These are phyloP conservation scores for Aphanomyces invadans DNA, from an alignment of 352 stramenopile species.

Conservation along the genomic window DNA sequence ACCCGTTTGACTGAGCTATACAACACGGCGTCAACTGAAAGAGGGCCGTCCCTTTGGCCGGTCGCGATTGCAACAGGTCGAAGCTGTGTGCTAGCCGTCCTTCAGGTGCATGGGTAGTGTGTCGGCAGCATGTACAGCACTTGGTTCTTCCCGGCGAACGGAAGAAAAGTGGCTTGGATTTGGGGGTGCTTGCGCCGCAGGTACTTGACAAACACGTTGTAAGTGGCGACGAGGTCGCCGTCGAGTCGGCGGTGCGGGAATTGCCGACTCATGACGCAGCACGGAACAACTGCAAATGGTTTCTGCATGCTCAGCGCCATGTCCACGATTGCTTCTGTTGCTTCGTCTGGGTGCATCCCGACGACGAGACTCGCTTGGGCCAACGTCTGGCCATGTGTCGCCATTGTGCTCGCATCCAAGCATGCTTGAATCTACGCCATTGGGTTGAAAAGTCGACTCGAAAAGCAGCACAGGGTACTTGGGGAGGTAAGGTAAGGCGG, in stretches of 20 bases:
- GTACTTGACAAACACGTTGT: slow-evolving; percentile 73
- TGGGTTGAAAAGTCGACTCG: not conserved
- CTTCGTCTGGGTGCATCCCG: slow-evolving; percentile 93
- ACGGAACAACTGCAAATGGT: slow-evolving; percentile 94
- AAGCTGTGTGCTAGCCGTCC: too few species aligned
- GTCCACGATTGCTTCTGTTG: slow-evolving; percentile 93
- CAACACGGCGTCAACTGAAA: not conserved
- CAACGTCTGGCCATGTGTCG: slow-evolving; percentile 46
- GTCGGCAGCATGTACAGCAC: slow-evolving; percentile 43
- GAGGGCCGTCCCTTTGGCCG: too few species aligned
- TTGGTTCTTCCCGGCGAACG: slow-evolving; percentile 79
- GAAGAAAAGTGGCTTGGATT: slow-evolving; percentile 56
- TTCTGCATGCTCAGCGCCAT: slow-evolving; percentile 84
- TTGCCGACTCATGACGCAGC: slow-evolving; percentile 90
- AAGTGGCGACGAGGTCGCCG: slow-evolving; percentile 55
- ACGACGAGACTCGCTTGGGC: slow-evolving; percentile 73
- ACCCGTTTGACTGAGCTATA: slow-evolving; percentile 42
- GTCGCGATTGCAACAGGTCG: too few species aligned
- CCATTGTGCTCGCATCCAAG: slow-evolving; percentile 56
- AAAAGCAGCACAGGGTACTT: too few species aligned
- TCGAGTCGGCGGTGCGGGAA: slow-evolving; percentile 70
- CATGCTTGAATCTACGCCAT: slow-evolving; percentile 33
- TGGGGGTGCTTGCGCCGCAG: slow-evolving; percentile 54
- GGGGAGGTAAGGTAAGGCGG: not conserved
- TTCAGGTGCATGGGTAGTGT: not conserved